A percentile compares a stretch with the other conserved stretches of the same genome.
phyloP scores from a whole-genome alignment of 1,284 basidiomycete species.

The Leccinum variabile region DNA sequence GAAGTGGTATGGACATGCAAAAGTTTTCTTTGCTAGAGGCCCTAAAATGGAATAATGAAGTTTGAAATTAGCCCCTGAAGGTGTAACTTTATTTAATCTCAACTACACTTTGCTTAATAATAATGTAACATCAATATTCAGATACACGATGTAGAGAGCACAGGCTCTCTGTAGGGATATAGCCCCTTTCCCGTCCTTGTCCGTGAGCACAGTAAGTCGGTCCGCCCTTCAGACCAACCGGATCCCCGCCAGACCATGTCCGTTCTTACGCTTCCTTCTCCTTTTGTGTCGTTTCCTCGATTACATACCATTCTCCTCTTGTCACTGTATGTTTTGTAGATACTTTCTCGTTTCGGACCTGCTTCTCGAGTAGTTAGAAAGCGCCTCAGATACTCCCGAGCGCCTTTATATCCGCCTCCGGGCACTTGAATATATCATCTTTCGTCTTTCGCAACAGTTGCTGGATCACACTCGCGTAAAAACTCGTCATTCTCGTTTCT shows the following conservation, averaged over 20 bases:
- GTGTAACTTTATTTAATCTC: too few species aligned
- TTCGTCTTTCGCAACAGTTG: neutral
- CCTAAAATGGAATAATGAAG: too few species aligned
- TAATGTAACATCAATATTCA: too few species aligned
- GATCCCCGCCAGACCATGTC: neutral
- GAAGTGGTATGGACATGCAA: too few species aligned
- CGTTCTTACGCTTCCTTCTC: too few species aligned
- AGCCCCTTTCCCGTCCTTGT: neutral
- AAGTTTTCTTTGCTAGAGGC: too few species aligned
- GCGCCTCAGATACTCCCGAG: neutral
- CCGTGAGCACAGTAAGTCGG: neutral
- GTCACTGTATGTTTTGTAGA: neutral
- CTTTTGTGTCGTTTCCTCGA: neutral
- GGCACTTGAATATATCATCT: neutral
- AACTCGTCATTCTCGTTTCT: neutral
- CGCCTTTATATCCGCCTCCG: neutral
- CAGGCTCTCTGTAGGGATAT: neutral
- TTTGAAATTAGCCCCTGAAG: too few species aligned
- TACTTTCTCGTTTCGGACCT: neutral
- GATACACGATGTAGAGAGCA: neutral
- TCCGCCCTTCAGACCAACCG: neutral
- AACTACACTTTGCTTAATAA: too few species aligned
- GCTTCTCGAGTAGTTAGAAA: neutral
- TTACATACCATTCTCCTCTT: neutral
- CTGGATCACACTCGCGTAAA: neutral